phyloP scores from a whole-genome alignment of 441 rosid species.

The Populus trichocarpa region DNA sequence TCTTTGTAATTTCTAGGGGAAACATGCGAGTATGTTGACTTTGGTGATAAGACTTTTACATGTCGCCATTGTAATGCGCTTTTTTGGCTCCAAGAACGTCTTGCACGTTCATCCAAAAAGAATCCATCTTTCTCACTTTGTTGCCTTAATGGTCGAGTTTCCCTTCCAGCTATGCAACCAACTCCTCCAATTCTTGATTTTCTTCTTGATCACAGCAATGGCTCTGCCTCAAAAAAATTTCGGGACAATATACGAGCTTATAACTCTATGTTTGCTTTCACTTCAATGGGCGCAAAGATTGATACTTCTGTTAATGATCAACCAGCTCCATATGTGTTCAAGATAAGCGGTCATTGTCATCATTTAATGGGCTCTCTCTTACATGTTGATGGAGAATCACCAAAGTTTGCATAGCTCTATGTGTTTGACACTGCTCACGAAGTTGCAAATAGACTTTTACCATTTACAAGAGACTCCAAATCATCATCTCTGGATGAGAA shows the following conservation, averaged over 20 bases:
- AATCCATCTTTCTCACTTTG: too few species aligned
- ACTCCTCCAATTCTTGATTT: too few species aligned
- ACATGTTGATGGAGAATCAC: background rate
- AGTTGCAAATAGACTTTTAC: background rate
- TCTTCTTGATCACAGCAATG: too few species aligned
- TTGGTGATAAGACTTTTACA: too few species aligned
- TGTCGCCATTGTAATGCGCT: too few species aligned
- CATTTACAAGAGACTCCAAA: background rate
- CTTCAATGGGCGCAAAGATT: background rate
- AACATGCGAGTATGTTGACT: too few species aligned
- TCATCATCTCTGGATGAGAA: too few species aligned
- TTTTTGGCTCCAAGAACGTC: too few species aligned
- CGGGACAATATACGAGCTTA: background rate
- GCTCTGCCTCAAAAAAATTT: background rate
- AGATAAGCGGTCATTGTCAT: background rate
- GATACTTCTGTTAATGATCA: background rate
- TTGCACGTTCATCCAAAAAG: too few species aligned
- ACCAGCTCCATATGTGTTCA: background rate
- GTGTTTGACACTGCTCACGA: slow-evolving; percentile 3
- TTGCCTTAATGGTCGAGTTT: too few species aligned
- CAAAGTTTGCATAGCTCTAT: background rate
- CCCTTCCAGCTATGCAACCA: too few species aligned
- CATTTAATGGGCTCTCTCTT: slow-evolving; percentile 8
- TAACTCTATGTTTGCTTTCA: background rate
- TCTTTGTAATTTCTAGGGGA: too few species aligned